Evolutionary conservation across 495 filamentous ascomycete species (phyloP).

Genomic region (Platismatia glauca): DNA sequence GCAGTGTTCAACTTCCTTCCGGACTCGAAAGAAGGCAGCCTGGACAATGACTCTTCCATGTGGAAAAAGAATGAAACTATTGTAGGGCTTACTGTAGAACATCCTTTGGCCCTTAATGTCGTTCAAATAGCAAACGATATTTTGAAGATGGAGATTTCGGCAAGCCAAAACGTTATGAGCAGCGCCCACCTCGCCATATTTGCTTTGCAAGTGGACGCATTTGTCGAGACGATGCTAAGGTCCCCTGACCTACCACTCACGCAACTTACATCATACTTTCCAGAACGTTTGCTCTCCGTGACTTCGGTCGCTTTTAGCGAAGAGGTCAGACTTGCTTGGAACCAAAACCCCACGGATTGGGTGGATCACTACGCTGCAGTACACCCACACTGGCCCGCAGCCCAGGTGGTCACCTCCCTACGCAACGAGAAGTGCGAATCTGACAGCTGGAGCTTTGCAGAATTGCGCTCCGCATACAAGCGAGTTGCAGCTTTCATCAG

Average conservation of each 20-base stretch:
- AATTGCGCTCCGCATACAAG: conserved; percentile 33
- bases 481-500: conserved; percentile 34
- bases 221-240: conserved; percentile 26
- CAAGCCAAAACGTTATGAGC: conserved; percentile 26
- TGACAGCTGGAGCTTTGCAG: conserved; percentile 32
- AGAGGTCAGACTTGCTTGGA: conserved; percentile 21
- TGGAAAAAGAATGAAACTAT: conserved; percentile 27
- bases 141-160: conserved; percentile 26
- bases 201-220: conserved; percentile 28
- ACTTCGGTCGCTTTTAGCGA: conserved; percentile 18
- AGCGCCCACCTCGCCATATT: conserved; percentile 26
- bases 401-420: conserved; percentile 34
- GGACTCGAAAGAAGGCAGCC: conserved; percentile 5
- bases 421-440: conserved; percentile 27
- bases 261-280: conserved; percentile 21
- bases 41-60: conserved; percentile 5
- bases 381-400: conserved; percentile 34
- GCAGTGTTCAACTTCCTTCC: conserved; percentile 31
- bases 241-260: conserved; percentile 23
- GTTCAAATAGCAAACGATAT: conserved; percentile 18
- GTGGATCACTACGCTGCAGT: conserved; percentile 29
- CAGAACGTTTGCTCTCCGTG: conserved; percentile 25
- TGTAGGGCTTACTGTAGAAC: conserved; percentile 31
- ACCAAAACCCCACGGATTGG: conserved; percentile 27
- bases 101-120: conserved; percentile 32